Conservation (phyloP, 805 yeast species). For the Spathaspora girioi region DNA sequence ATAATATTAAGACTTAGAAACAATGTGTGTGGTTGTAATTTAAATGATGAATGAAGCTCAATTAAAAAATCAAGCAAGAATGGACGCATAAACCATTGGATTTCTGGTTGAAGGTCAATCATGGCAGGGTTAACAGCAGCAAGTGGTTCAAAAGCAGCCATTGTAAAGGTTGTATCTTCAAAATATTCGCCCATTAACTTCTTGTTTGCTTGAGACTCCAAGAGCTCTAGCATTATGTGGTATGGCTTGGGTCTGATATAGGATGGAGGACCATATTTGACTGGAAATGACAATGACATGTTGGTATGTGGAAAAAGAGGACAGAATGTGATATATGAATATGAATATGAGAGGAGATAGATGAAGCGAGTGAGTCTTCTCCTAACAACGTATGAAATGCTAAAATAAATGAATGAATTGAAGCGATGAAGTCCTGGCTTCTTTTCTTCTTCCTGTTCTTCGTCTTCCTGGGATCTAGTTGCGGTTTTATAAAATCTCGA, state of each 20-base stretch:
- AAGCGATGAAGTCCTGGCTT: neutral
- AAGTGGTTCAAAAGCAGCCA: constrained; percentile 37
- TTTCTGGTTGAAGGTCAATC: constrained; percentile 46
- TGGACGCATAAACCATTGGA: constrained; percentile 48
- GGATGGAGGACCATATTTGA: constrained; percentile 26
- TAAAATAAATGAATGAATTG: neutral
- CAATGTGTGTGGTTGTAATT: constrained; percentile 39
- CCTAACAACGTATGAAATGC: neutral
- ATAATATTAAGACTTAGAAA: constrained; percentile 42
- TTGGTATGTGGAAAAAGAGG: neutral
- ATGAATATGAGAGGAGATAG: neutral
- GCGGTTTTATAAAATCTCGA: neutral
- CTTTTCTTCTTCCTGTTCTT: neutral
- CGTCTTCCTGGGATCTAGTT: neutral
- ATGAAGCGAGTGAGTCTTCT: neutral
- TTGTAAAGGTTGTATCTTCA: constrained; percentile 32
- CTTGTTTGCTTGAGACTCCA: constrained; percentile 45
- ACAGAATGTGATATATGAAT: neutral
- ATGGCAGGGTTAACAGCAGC: constrained; percentile 47
- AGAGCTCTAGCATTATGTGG: constrained; percentile 41
- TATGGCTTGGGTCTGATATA: constrained; percentile 30
- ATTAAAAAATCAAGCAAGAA: constrained; percentile 40
- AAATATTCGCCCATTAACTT: constrained; percentile 42
- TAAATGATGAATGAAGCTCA: constrained; percentile 42
- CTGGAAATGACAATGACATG: neutral